Evolutionary conservation across 2,329 filamentous ascomycete genomes (phyloP).

Genomic region (Aspergillus bombycis): DNA sequence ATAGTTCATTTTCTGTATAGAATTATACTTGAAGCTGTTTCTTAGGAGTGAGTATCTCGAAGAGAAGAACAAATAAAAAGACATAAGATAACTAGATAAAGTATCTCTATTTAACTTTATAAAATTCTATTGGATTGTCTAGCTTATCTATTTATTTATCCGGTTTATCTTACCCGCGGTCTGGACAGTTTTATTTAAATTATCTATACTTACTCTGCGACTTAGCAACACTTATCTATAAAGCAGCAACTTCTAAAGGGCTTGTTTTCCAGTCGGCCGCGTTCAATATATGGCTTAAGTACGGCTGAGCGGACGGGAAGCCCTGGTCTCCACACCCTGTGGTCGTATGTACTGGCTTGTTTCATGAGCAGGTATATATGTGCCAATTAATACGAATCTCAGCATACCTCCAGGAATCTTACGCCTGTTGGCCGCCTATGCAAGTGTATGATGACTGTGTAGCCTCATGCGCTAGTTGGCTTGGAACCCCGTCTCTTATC

Average conservation of each 20-base stretch:
- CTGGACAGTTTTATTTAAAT: constrained; percentile 3
- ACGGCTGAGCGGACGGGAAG: too few species aligned
- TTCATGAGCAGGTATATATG: too few species aligned
- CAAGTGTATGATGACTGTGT: too few species aligned
- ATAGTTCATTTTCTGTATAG: not conserved
- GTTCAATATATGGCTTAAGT: too few species aligned
- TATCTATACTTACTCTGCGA: not conserved
- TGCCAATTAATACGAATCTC: too few species aligned
- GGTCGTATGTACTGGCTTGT: too few species aligned
- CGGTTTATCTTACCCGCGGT: not conserved
- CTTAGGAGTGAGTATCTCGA: not conserved
- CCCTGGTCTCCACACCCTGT: too few species aligned
- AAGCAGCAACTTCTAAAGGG: constrained; percentile 4
- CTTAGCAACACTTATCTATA: constrained; percentile 3
- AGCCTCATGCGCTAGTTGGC: too few species aligned
- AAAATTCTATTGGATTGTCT: not conserved
- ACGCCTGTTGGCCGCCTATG: too few species aligned
- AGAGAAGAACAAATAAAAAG: not conserved
- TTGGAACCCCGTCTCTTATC: too few species aligned
- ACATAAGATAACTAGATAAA: not conserved
- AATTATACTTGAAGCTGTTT: not conserved
- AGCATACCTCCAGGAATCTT: too few species aligned
- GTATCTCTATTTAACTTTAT: not conserved
- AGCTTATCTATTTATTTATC: not conserved
- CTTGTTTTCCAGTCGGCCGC: constrained; percentile 1